A percentile compares a stretch with the other conserved stretches of the same genome.
phyloP scores from a whole-genome alignment of 768 basidiomycete genomes.

The Pisolithus sp. region DNA sequence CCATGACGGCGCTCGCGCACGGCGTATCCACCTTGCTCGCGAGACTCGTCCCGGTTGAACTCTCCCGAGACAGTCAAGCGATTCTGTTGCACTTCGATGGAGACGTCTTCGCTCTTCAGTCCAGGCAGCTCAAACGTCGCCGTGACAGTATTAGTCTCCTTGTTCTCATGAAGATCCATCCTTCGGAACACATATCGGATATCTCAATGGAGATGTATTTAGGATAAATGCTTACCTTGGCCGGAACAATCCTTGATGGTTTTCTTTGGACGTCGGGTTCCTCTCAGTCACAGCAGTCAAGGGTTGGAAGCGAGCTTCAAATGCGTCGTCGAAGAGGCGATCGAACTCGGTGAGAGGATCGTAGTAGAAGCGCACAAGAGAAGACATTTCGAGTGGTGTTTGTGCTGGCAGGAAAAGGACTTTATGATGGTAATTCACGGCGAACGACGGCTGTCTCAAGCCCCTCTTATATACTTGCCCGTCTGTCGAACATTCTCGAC shows the following conservation, averaged over 20 bases:
- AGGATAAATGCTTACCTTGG: conserved; percentile 32
- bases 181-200: conserved; percentile 20
- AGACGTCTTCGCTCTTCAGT: conserved; percentile 42
- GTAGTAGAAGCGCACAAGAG: conserved; percentile 23
- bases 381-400: conserved; percentile 16
- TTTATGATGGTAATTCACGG: neutral
- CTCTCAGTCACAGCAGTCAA: conserved; percentile 3
- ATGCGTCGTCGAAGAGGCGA: conserved; percentile 37
- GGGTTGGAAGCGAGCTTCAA: conserved; percentile 22
- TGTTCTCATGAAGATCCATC: conserved; percentile 51
- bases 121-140: conserved; percentile 57
- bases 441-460: too few species aligned
- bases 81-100: conserved; percentile 46
- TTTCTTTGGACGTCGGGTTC: conserved; percentile 1
- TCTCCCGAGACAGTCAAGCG: conserved; percentile 49
- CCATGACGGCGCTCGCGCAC: conserved; percentile 43
- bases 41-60: conserved; percentile 26
- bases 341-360: conserved; percentile 39
- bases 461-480: neutral
- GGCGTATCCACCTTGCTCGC: conserved; percentile 29
- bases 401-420: neutral
- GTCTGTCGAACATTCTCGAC: neutral
- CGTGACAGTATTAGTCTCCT: conserved; percentile 41
- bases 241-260: conserved; percentile 9
- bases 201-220: neutral